These are phyloP conservation scores for Lanzia echinophila DNA, from an alignment of 2,329 filamentous ascomycete genomes.

Conservation along the genomic window DNA sequence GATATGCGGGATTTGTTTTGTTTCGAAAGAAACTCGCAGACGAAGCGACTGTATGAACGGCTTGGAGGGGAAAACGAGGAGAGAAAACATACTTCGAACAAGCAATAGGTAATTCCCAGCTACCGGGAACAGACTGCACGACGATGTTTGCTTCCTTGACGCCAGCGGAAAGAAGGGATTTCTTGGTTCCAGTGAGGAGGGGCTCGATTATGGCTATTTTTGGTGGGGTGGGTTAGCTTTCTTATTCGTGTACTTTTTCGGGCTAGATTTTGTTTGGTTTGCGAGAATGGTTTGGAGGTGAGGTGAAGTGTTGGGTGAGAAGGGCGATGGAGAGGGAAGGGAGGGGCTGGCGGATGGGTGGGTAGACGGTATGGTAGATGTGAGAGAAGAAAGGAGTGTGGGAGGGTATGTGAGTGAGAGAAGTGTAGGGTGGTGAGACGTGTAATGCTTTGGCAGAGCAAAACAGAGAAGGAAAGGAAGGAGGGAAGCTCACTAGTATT, in stretches of 20 bases:
- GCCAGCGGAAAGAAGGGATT: constrained; percentile 68
- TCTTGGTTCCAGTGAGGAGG: constrained; percentile 73
- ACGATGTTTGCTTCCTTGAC: constrained; percentile 86
- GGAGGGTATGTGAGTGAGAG: too few relatives aligned
- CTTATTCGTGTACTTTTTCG: too few relatives aligned
- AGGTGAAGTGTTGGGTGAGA: too few relatives aligned
- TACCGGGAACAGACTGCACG: constrained; percentile 82
- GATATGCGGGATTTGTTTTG: too few relatives aligned
- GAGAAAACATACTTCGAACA: constrained; percentile 41
- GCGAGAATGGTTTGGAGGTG: too few relatives aligned
- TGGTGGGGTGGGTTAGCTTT: neutral
- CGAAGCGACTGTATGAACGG: constrained; percentile 31
- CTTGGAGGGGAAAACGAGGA: neutral
- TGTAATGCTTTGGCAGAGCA: too few relatives aligned
- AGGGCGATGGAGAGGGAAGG: too few relatives aligned
- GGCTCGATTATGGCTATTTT: constrained; percentile 67
- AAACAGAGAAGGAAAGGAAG: neutral
- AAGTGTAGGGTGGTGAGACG: too few relatives aligned
- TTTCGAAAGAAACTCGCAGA: neutral
- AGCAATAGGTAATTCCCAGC: constrained; percentile 89
- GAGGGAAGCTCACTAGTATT: constrained; percentile 51
- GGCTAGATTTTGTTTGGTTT: too few relatives aligned
- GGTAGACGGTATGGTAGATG: too few relatives aligned
- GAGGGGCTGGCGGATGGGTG: too few relatives aligned
- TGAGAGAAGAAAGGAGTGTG: too few relatives aligned